Conservation (phyloP, 768 basidiomycete genomes). For the Lentinula raphanica region DNA sequence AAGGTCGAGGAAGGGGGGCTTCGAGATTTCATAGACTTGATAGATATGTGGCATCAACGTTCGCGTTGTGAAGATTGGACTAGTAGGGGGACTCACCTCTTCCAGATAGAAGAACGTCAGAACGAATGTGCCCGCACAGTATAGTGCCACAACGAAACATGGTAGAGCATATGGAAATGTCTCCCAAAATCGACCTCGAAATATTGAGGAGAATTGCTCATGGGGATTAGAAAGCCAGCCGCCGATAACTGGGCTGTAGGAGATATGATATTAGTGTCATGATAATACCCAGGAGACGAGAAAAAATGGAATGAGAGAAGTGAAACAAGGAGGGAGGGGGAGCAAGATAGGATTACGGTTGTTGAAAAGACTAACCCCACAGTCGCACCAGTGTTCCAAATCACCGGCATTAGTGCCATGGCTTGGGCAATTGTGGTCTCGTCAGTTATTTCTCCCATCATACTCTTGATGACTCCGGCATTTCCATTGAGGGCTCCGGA, state of each 20-base stretch:
- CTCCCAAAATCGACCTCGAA: constrained; percentile 40
- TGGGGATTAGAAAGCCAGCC: constrained; percentile 44
- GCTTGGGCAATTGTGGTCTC: constrained; percentile 41
- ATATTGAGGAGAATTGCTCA: constrained; percentile 42
- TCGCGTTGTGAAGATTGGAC: not conserved
- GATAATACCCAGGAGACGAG: constrained; percentile 24
- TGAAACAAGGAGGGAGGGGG: not conserved
- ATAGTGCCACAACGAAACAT: constrained; percentile 20
- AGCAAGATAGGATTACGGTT: not conserved
- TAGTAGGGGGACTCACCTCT: not conserved
- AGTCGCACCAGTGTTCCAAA: constrained; percentile 9
- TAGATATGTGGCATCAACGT: not conserved
- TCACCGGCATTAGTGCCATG: constrained; percentile 7
- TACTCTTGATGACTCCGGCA: constrained; percentile 49
- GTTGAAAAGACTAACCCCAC: constrained; percentile 25
- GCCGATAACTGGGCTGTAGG: constrained; percentile 37
- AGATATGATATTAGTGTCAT: not conserved
- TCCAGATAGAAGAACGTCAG: not conserved
- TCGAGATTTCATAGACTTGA: not conserved
- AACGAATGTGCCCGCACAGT: not conserved
- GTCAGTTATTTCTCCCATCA: constrained; percentile 48
- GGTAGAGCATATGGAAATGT: constrained; percentile 54
- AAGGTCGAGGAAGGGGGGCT: not conserved
- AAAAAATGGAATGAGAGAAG: constrained; percentile 12
- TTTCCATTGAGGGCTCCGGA: constrained; percentile 20